A percentile compares a stretch with the other conserved stretches of the same genome.
Conservation (phyloP, 2,329 filamentous ascomycete species). For the Stemphylium lycopersici region DNA sequence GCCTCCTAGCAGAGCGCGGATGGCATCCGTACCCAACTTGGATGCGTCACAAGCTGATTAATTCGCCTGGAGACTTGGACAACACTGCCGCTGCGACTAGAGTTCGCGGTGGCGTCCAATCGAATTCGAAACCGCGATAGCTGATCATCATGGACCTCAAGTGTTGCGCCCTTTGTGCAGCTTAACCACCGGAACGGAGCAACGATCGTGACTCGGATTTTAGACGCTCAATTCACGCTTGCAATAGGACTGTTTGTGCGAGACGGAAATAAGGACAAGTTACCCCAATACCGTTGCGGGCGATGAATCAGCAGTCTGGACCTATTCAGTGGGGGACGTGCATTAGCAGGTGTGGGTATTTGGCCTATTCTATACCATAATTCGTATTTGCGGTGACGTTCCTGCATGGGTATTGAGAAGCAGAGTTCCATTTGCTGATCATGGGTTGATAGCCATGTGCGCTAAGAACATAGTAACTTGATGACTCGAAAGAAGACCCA, state of each 20-base stretch:
- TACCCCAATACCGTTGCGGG: background rate
- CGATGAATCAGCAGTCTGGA: slow-evolving; percentile 10
- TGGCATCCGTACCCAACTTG: background rate
- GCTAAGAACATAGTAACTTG: background rate
- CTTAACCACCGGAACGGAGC: slow-evolving; percentile 2
- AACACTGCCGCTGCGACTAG: background rate
- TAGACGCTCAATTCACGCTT: background rate
- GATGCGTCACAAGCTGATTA: slow-evolving; percentile 16
- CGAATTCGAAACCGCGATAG: background rate
- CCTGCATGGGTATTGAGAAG: slow-evolving; percentile 7
- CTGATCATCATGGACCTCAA: background rate
- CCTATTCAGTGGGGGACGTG: background rate
- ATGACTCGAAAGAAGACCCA: background rate
- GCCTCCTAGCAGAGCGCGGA: slow-evolving; percentile 5
- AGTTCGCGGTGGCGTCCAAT: slow-evolving; percentile 6
- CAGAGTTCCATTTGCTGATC: slow-evolving; percentile 2
- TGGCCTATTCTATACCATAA: background rate
- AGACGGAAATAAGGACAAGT: background rate
- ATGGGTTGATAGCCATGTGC: slow-evolving; percentile 4
- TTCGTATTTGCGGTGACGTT: slow-evolving; percentile 1
- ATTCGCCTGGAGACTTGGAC: slow-evolving; percentile 8
- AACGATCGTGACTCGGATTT: slow-evolving; percentile 2
- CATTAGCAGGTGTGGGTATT: background rate
- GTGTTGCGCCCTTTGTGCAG: background rate
- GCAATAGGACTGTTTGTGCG: background rate